phyloP scores from a whole-genome alignment of 2,329 filamentous ascomycete species.

The Aspergillus spinulosporus region DNA sequence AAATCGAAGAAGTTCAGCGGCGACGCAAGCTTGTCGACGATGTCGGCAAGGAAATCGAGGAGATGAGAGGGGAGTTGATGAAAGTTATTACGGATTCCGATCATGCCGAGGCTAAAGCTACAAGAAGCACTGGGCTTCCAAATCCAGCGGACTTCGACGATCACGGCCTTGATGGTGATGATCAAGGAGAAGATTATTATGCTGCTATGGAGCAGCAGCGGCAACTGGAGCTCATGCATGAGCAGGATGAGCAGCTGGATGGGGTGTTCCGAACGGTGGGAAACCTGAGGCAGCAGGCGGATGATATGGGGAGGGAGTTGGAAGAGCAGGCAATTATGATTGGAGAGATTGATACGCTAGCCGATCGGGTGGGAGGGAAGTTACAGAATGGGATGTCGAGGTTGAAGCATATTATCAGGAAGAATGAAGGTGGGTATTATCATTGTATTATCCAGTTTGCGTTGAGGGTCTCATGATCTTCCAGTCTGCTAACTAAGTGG shows the following conservation, averaged over 20 bases:
- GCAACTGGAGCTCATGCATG: constrained; percentile 86
- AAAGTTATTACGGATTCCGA: constrained; percentile 53
- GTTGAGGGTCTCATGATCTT: neutral
- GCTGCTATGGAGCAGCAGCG: constrained; percentile 86
- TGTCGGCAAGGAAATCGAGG: constrained; percentile 82
- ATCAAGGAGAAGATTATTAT: constrained; percentile 64
- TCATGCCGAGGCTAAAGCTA: neutral
- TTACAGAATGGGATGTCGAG: constrained; percentile 84
- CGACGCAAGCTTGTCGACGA: constrained; percentile 82
- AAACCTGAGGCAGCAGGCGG: constrained; percentile 83
- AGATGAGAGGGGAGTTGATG: constrained; percentile 80
- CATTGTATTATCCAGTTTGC: constrained; percentile 10
- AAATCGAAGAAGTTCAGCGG: constrained; percentile 76
- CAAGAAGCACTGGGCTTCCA: constrained; percentile 48
- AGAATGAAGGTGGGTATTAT: constrained; percentile 78
- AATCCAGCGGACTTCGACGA: constrained; percentile 62
- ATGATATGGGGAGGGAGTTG: constrained; percentile 93
- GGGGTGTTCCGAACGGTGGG: constrained; percentile 92
- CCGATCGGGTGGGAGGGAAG: constrained; percentile 83
- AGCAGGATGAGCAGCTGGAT: constrained; percentile 91
- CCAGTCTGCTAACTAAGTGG: constrained; percentile 26
- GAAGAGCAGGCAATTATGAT: constrained; percentile 93
- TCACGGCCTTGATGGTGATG: constrained; percentile 33
- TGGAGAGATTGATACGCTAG: constrained; percentile 77
- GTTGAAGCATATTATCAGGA: constrained; percentile 77